Base-by-base conservation (phyloP, 2,329 filamentous ascomycete species). In the Blastomyces parvus region DNA sequence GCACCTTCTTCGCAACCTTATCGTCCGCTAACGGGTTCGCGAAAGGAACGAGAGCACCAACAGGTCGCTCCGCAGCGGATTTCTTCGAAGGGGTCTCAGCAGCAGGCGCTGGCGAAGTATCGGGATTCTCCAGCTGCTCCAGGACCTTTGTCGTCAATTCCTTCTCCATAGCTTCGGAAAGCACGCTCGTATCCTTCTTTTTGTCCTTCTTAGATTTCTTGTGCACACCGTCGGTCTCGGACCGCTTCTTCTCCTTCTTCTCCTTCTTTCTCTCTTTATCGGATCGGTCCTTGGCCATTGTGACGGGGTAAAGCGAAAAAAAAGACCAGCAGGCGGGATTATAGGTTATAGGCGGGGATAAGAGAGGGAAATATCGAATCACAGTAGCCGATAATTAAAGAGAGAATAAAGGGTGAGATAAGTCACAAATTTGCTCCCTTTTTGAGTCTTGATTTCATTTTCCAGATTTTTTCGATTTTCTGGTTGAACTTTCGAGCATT, bases 21-120 rank as follows among this genome's bases (percentile, higher is more conserved):
- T 81, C 79, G 67, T 81, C 79, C 5, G 78, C 78, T 69, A 81
- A 69, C 61, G 79, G 79, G 67, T 78, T 77, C 66, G 79, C 79
- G 69, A 81, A 81, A 13, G 79, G 79, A 65, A 81, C 79, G 61
- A 81, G 68, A 46, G 79, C 78, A 55, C 79, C 79, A 62, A 79
- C 66, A 60, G 78, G 77, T 63, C 73, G 73, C 42, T 55, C 38
- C 22, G 36, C 9, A 40, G 36, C 55, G 1, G 33, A 3, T 33
- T 53, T 53, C 48, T 64, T 64, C 59, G 65, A 68, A 56, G 73
- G 68, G 59, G 66, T 66, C 9, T 69, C 68, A 38, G 64, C 70
- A 60, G 69, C 69, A 48, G 63, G 64, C 13, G 64, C 62, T 64
- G 70, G 66, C 9, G 64, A 65, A 62, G 67, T 59, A 42, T 67